phyloP scores from a whole-genome alignment of 2,329 filamentous ascomycete genomes.

The Verticillium isaacii region DNA sequence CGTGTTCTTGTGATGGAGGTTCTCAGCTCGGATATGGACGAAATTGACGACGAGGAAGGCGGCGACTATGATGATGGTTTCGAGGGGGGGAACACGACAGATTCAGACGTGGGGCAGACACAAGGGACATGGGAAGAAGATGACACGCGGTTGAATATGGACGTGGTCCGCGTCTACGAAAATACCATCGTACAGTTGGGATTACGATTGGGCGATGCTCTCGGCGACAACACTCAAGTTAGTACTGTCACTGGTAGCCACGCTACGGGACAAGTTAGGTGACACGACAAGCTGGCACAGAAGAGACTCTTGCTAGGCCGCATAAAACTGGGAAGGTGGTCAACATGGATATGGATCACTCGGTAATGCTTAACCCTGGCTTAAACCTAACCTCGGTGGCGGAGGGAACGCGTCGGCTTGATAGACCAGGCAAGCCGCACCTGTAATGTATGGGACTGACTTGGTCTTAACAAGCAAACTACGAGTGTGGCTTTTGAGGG shows the following conservation, averaged over 20 bases:
- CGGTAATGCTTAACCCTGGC: no score
- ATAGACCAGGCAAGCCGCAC: no score
- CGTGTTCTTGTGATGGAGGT: conserved; percentile 66
- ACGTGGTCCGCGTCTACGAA: conserved; percentile 74
- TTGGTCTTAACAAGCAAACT: no score
- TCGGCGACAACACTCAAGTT: conserved; percentile 1
- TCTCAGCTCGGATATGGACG: conserved; percentile 37
- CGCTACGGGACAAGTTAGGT: no score
- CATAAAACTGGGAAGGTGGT: no score
- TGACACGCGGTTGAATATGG: conserved; percentile 56
- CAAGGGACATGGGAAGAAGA: conserved; percentile 31
- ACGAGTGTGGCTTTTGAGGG: no score
- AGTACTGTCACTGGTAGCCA: not conserved
- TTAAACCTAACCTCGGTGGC: no score
- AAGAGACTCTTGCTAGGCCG: no score
- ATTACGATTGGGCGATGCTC: conserved; percentile 51
- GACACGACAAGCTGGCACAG: no score
- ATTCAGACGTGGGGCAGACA: conserved; percentile 32
- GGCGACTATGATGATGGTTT: conserved; percentile 25
- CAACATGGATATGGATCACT: no score
- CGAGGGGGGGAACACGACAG: conserved; percentile 22
- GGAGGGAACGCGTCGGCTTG: no score
- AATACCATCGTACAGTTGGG: conserved; percentile 72
- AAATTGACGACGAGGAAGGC: conserved; percentile 23
- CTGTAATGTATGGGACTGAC: no score